Evolutionary conservation across 2,329 filamentous ascomycete genomes (phyloP).

Genomic region (Domatiomyces catenatus): DNA sequence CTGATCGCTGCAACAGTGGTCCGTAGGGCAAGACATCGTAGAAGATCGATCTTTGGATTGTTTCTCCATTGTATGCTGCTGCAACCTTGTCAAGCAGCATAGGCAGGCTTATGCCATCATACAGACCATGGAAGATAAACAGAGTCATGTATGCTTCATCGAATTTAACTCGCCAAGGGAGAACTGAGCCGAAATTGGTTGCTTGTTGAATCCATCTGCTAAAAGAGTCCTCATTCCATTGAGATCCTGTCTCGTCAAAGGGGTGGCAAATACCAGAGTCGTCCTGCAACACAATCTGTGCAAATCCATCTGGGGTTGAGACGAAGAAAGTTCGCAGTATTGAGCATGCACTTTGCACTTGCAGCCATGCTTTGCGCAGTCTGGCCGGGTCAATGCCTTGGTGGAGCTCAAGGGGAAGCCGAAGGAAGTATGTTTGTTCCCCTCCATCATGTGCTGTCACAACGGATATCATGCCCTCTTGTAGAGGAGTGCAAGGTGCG

Average conservation of each 20-base stretch:
- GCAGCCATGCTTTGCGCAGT: conserved; percentile 44
- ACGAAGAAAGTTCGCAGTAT: conserved; percentile 61
- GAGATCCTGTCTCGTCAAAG: conserved; percentile 14
- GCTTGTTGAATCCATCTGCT: conserved; percentile 42
- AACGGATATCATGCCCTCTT: conserved; percentile 70
- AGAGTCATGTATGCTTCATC: conserved; percentile 35
- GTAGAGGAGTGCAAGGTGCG: conserved; percentile 68
- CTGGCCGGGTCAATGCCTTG: conserved; percentile 28
- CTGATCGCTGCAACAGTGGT: conserved; percentile 40
- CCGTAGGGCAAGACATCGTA: conserved; percentile 53
- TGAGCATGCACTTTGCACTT: conserved; percentile 37
- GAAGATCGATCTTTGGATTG: conserved; percentile 7
- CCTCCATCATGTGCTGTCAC: conserved; percentile 39
- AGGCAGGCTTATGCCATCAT: conserved; percentile 67
- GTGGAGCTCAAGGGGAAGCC: conserved; percentile 47
- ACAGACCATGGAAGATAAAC: conserved; percentile 70
- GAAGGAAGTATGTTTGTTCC: conserved; percentile 60
- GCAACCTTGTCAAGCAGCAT: conserved; percentile 48
- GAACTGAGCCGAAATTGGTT: conserved; percentile 21
- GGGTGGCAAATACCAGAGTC: conserved; percentile 3
- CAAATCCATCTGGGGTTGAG: conserved; percentile 56
- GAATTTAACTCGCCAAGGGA: conserved; percentile 23
- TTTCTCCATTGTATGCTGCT: conserved; percentile 31
- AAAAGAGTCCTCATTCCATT: conserved; percentile 33
- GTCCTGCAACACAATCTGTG: conserved; percentile 51